Evolutionary conservation across 176 grass and related monocot species (phyloP), one percentile per base, ranked within the genome.

Genomic region (Oryza rufipogon): DNA sequence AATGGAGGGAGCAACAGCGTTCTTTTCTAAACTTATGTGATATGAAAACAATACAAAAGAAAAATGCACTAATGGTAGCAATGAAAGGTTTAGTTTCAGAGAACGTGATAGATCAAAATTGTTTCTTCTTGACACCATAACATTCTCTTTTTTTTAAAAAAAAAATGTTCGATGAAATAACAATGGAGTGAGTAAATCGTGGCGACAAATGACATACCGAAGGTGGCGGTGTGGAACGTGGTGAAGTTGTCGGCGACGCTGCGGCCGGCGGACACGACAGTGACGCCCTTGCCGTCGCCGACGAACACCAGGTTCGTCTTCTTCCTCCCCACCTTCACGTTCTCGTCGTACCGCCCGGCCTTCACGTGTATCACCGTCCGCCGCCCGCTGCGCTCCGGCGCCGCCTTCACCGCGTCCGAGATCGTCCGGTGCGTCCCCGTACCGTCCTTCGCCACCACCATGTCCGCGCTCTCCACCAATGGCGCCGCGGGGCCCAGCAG

Each of bases 291-390:
- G 38, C 92, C 90, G 61, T 95, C 92, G 32, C 92, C 92, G 68
- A 95, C 85, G 49, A 95, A 88, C 74, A 92, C 85, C 0, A 92
- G 75, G 58, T 95, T 95, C 16, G 75, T 92, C 82, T 95, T 95
- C 85, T 70, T 92, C 81, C 48, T 65, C 9, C 93, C 88, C 4
- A 95, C 88, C 71, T 86, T 87, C 58, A 95, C 84, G 44, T 92
- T 88, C 87, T 95, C 92, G 12, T 90, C 52, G 64, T 95, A 95
- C 46, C 12, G 49, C 4, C 93, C 93, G 0, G 77, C 85, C 87
- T 92, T 95, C 14, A 95, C 86, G 74, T 92, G 49, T 45, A 95
- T 90, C 58, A 92, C 74, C 49, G 82, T 71, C 41, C 90, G 81
- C 14, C 74, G 80, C n/a, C 61, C 54, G 60, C 86, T 91, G 47